A percentile compares a stretch with the other conserved stretches of the same genome.
These are phyloP conservation scores for Entomortierella lignicola DNA, from an alignment of 192 early-diverging fungal genomes.

Conservation along the genomic window DNA sequence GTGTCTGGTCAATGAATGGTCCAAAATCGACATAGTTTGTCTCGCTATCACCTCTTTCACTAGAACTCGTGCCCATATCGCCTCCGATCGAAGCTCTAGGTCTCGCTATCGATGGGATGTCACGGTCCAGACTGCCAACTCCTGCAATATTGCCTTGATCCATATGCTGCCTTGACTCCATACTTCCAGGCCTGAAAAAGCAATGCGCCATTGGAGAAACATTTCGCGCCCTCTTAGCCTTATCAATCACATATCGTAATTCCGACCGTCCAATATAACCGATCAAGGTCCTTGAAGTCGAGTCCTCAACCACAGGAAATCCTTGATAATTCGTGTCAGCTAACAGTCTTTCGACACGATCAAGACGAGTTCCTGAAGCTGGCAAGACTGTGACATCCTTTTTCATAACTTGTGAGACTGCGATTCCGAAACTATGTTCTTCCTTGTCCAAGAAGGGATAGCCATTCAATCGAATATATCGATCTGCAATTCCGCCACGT, in stretches of 20 bases:
- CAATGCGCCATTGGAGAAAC: constrained; percentile 61
- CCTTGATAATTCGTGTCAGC: constrained; percentile 68
- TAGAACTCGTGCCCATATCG: constrained; percentile 10
- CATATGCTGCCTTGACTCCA: constrained; percentile 53
- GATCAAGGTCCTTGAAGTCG: constrained; percentile 66
- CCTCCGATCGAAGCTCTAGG: neutral
- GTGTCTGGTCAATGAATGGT: constrained; percentile 71
- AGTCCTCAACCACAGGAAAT: constrained; percentile 81
- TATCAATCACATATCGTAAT: constrained; percentile 68
- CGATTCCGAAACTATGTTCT: constrained; percentile 68
- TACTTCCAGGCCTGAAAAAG: constrained; percentile 56
- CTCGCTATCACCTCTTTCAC: constrained; percentile 25
- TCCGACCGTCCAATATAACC: constrained; percentile 79
- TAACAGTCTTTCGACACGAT: constrained; percentile 60
- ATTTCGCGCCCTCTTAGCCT: constrained; percentile 58
- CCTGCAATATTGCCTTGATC: constrained; percentile 13
- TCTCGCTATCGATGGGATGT: neutral
- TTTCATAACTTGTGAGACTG: constrained; percentile 69
- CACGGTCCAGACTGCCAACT: constrained; percentile 29
- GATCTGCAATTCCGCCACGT: constrained; percentile 82
- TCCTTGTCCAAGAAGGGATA: constrained; percentile 83
- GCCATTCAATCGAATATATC: constrained; percentile 81
- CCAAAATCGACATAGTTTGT: constrained; percentile 63
- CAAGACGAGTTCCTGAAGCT: constrained; percentile 61
- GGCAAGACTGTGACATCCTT: constrained; percentile 69